phyloP scores from a whole-genome alignment of 495 filamentous ascomycete genomes.

The Tuber borchii region DNA sequence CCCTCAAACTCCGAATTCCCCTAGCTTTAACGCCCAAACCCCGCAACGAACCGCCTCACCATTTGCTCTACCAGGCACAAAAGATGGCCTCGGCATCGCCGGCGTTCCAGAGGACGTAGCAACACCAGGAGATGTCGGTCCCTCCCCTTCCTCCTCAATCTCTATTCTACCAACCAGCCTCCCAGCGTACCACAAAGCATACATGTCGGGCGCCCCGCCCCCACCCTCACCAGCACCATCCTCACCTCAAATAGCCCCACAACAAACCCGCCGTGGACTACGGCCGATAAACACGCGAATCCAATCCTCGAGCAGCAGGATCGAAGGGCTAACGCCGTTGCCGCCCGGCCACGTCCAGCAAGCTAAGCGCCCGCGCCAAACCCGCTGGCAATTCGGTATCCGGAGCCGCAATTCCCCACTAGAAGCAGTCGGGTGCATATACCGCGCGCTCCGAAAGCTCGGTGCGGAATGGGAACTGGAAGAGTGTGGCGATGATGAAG shows the following conservation, averaged over 20 bases:
- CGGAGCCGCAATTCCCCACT: constrained; percentile 85
- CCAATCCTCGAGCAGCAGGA: constrained; percentile 10
- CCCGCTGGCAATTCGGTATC: constrained; percentile 97
- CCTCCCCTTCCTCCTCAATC: constrained; percentile 47
- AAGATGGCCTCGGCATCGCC: constrained; percentile 38
- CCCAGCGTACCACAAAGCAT: constrained; percentile 79
- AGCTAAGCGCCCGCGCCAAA: constrained; percentile 59
- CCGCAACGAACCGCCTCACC: constrained; percentile 36
- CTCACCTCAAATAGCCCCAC: constrained; percentile 16
- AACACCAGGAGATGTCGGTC: constrained; percentile 34
- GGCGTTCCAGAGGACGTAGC: constrained; percentile 35
- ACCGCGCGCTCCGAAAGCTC: constrained; percentile 78
- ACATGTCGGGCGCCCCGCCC: constrained; percentile 52
- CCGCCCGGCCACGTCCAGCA: neutral
- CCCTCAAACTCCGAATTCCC: constrained; percentile 24
- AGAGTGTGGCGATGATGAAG: constrained; percentile 36
- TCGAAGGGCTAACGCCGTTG: constrained; percentile 26
- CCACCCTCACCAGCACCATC: constrained; percentile 23
- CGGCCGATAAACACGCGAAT: constrained; percentile 16
- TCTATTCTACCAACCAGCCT: constrained; percentile 84
- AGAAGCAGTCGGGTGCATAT: constrained; percentile 89
- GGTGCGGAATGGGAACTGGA: constrained; percentile 74
- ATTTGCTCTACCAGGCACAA: constrained; percentile 26
- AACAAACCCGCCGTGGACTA: constrained; percentile 10
- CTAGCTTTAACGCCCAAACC: constrained; percentile 20